Evolutionary conservation across 805 yeast genomes (phyloP), one percentile per base, ranked within the genome.

Genomic region (Dipodascopsis tothii): DNA sequence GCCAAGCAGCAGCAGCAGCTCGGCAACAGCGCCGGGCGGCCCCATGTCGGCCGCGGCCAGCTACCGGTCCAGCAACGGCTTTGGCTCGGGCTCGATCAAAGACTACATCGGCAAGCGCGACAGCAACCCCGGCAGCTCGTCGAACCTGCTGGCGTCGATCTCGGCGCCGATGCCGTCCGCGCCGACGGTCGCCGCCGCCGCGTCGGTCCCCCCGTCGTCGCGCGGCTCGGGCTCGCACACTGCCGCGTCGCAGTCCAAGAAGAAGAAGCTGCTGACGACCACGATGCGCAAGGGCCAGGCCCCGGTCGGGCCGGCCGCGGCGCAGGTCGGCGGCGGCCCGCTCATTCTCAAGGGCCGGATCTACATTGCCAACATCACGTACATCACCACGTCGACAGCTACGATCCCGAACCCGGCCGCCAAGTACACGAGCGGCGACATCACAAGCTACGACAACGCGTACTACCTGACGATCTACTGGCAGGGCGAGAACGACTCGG

Each of bases 331-430:
- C 5, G 27, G 30, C 20, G 45, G 44, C 25, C 38, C 56, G 7
- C 62, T 75, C 20, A 88, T 81, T 51, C 67, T 85, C 44, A 81
- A 83, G 62, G 95, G 95, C 7, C 70, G 95, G 44, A 85, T 86
- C 16, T 83, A 83, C 67, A 77, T 84, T 41, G 78, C 79, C 50
- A 85, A 83, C 56, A 68, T 79, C 39, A 68, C 72, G 41, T 68
- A 66, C 52, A 72, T 76, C n/a, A 43, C 51, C 4, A 45, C 56
- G 4, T 41, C 55, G 23, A 46, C 53, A 16, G 30, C 30, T 25
- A 14, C 30, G 14, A 25, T 25, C 30, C 30, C 30, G 14, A 57
- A 65, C 45, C n/a, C n/a, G n/a, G 48, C 19, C 7, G 43, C 50
- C 16, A 52, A 44, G 17, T 28, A 44, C 37, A 41, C 33, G 33